Base-by-base conservation (phyloP, 495 filamentous ascomycete species). In the Talaromyces nanjingensis region DNA sequence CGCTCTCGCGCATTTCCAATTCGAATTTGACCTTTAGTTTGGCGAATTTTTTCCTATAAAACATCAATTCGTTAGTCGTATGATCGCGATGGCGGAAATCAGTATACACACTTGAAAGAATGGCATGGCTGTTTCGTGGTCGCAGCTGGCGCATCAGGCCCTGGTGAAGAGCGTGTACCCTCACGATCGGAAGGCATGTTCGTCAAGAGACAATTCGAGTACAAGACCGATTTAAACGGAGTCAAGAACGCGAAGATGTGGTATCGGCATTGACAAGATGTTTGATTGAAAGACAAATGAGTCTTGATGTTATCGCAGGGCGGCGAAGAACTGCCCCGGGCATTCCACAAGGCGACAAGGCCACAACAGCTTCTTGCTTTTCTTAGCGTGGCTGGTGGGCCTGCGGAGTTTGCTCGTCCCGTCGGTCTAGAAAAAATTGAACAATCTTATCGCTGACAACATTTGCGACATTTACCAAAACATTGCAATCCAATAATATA, bases 21-120 rank as follows among this genome's bases (percentile, higher is more conserved):
- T 97, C 92, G 68, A 97, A 98, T 45, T 84, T 81, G 69, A 91
- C 80, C 70, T 90, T 89, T 79, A 96, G 86, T 78, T 98, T 98
- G 62, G 90, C 86, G 75, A 93, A 98, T 78, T 98, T 98, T 77
- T 96, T 97, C 77, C 91, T 93, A 31, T 14, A 29, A 14, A 56
- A 55, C 3, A 16, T 56, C 6, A 31, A 6, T 56, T 2, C 11
- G 5, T 12, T 11, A 54, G 3, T 16, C 6, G 9, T 14, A 22
- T 2, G 14, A 56, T 11, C 22, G 6, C 53, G 4, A 25, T 22
- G 24, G 22, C 12, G 24, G 25, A 29, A 6, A 56, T 54, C 9
- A 25, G 34, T n/a, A n/a, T 22, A 60, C 70, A 59, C 70, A 79
- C 78, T 81, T 81, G 69, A 77, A 81, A 37, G 78, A 81, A 58